Evolutionary conservation across 108 stramenopile species (phyloP), one percentile per base, ranked within the genome.

Genomic region (Mayamaea pseudoterrestris): DNA sequence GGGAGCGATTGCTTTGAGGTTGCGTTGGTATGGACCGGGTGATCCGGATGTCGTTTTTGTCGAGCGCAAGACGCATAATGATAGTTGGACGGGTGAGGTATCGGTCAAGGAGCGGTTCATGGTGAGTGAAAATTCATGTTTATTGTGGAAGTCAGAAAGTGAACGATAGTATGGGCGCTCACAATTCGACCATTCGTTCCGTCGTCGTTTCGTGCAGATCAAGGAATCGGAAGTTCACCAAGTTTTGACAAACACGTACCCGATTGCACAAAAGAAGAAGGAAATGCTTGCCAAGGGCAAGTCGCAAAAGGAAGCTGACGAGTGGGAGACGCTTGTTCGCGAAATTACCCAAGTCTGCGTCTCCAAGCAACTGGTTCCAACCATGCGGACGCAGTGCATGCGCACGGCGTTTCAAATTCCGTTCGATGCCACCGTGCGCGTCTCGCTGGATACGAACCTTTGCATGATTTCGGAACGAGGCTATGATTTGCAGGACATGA

Each of bases 61-160:
- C 16, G 98, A 98, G 61, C 86, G 95, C 14, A 98, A 98, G 68
- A 98, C 98, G 11, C 98, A 98, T 66, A 84, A 90, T 30, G 98
- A 98, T 27, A 87, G 78, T 21, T 98, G 98, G 98, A 87, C 91
- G n/a, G 94, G 94, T 14, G 95, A 96, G 50, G 78, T 80, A 41
- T 79, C 76, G 23, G 95, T 94, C 18, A 98, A 98, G 74, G 95
- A 97, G 52, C 90, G 98, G 27, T 98, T 98, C 60, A 88, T 76
- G 35, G 79, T 90, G 51, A 60, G 82, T 79, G n/a, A n/a, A n/a
- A n/a, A n/a, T n/a, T n/a, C n/a, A n/a, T n/a, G n/a, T n/a, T n/a
- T n/a, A n/a, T n/a, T n/a, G n/a, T n/a, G n/a, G n/a, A n/a, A n/a
- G n/a, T n/a, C n/a, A n/a, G n/a, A n/a, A n/a, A n/a, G n/a, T n/a